A percentile compares a stretch with the other conserved stretches of the same genome.
These are phyloP conservation scores for Lunasporangiospora selenospora DNA, from an alignment of 192 early-diverging fungal species.

Conservation along the genomic window DNA sequence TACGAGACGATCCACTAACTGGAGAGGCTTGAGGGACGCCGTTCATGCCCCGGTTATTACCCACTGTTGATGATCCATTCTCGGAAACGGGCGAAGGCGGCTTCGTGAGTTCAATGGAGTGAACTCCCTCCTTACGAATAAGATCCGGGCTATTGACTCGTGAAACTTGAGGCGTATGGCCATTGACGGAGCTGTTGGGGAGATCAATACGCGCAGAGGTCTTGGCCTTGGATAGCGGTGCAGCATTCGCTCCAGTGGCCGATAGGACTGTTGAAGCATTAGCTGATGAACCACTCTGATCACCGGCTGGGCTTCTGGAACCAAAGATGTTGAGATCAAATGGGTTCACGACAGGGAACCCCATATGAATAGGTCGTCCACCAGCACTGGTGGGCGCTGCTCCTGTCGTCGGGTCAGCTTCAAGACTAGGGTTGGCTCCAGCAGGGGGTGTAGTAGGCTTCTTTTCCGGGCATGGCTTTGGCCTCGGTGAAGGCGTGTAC, in stretches of 20 bases:
- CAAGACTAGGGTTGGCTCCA: too few species aligned
- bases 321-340: slow-evolving; percentile 32
- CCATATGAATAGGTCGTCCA: slow-evolving; percentile 29
- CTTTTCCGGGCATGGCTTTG: slow-evolving; percentile 8
- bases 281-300: too few species aligned
- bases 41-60: slow-evolving; percentile 8
- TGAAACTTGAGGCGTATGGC: neutral
- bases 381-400: too few species aligned
- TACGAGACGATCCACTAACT: slow-evolving; percentile 5
- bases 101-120: slow-evolving; percentile 18
- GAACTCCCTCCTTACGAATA: slow-evolving; percentile 9
- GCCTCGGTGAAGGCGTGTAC: slow-evolving; percentile 22
- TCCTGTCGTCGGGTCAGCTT: too few species aligned
- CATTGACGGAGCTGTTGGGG: too few species aligned
- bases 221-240: too few species aligned
- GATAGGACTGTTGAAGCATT: too few species aligned
- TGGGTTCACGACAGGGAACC: slow-evolving; percentile 34
- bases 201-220: too few species aligned
- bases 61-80: neutral
- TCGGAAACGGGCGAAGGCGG: neutral
- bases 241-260: too few species aligned
- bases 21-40: neutral
- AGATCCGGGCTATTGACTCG: slow-evolving; percentile 20
- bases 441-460: too few species aligned
- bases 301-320: slow-evolving; percentile 10